Percentiles rank a stretch among this genome's conserved stretches.
Evolutionary conservation across 495 filamentous ascomycete genomes (phyloP).

Genomic region (Penicillium subrubescens): DNA sequence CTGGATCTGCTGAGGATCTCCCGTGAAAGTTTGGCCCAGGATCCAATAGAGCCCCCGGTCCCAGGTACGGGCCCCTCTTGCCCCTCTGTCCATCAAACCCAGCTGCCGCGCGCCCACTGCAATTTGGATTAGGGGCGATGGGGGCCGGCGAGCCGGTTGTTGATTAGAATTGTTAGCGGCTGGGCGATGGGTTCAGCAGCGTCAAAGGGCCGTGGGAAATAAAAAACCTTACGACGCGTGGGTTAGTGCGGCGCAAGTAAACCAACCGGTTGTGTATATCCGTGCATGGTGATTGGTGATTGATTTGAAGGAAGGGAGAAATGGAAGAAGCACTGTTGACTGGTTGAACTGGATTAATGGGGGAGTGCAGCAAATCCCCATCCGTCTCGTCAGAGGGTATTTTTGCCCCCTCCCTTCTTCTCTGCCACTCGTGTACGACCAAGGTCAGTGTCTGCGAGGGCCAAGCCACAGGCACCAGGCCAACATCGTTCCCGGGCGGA

Average conservation of each 20-base stretch:
- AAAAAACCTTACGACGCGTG: constrained; percentile 24
- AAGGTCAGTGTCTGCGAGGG: background rate
- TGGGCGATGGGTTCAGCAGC: background rate
- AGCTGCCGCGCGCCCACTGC: background rate
- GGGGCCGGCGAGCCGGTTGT: constrained; percentile 4
- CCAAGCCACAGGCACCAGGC: constrained; percentile 2
- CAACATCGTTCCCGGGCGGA: background rate
- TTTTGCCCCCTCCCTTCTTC: background rate
- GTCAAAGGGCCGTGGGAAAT: background rate
- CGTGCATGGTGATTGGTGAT: constrained; percentile 20
- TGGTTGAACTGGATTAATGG: too few species aligned
- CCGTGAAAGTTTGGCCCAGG: constrained; percentile 40
- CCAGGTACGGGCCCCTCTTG: constrained; percentile 30
- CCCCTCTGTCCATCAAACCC: constrained; percentile 12
- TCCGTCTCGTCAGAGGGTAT: background rate
- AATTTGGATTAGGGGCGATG: background rate
- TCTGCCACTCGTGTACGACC: background rate
- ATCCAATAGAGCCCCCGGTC: constrained; percentile 30
- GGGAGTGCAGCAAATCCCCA: background rate
- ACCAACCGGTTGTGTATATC: constrained; percentile 19
- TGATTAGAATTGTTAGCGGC: constrained; percentile 1
- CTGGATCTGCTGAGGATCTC: constrained; percentile 50
- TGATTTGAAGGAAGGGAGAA: background rate
- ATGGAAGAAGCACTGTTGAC: background rate
- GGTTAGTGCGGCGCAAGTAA: background rate